Conservation (phyloP, 495 filamentous ascomycete species). For the Xylaria curta region DNA sequence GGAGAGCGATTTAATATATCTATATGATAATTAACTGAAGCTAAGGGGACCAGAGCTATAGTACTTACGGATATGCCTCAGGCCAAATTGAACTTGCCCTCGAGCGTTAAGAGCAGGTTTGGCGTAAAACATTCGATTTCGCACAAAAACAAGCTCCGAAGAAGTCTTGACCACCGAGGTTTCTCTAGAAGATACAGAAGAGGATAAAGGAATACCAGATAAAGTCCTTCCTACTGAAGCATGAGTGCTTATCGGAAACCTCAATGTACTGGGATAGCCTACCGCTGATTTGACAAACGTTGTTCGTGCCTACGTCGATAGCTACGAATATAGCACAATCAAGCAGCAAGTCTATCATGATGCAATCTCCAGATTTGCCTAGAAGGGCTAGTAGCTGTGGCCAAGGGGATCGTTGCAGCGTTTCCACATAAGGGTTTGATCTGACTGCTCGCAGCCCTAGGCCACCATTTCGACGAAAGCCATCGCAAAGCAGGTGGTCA, state of each 20-base stretch:
- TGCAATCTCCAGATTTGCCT: slow-evolving; percentile 75
- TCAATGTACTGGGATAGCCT: slow-evolving; percentile 33
- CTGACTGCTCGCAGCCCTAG: slow-evolving; percentile 59
- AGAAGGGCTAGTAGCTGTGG: slow-evolving; percentile 71
- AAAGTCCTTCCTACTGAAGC: slow-evolving; percentile 38
- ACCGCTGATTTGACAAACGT: slow-evolving; percentile 84
- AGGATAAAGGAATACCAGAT: slow-evolving; percentile 44
- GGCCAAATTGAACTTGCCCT: slow-evolving; percentile 71
- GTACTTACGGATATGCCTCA: slow-evolving; percentile 79
- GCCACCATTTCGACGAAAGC: slow-evolving; percentile 60
- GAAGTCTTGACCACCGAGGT: slow-evolving; percentile 42
- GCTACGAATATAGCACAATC: slow-evolving; percentile 78
- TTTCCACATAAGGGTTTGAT: slow-evolving; percentile 72
- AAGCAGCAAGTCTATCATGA: slow-evolving; percentile 81
- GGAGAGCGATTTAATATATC: slow-evolving; percentile 85
- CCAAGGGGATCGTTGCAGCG: slow-evolving; percentile 77
- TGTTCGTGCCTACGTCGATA: slow-evolving; percentile 63
- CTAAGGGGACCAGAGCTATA: not conserved
- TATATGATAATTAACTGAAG: slow-evolving; percentile 42
- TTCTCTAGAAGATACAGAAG: slow-evolving; percentile 26
- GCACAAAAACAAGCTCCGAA: slow-evolving; percentile 75
- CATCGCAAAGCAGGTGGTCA: slow-evolving; percentile 79
- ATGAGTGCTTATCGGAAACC: not conserved
- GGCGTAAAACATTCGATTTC: slow-evolving; percentile 87
- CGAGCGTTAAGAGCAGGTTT: slow-evolving; percentile 70